Evolutionary conservation across 2,329 filamentous ascomycete genomes (phyloP), one percentile per base, ranked within the genome.

Genomic region (Sporothrix brunneoviolacea): DNA sequence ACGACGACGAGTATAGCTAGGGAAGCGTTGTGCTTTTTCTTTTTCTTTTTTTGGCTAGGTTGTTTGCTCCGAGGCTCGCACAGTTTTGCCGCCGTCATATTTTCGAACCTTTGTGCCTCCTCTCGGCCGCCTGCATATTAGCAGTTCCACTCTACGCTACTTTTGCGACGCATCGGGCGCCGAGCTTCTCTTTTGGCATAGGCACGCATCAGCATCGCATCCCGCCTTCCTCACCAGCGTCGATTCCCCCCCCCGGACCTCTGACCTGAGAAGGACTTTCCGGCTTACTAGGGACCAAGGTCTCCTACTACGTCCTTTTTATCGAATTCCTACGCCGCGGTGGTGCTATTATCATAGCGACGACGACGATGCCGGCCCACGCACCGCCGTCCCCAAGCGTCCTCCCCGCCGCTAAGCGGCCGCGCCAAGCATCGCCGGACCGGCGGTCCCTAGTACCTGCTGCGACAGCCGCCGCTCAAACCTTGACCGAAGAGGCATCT

Each of bases 371-470:
- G 75, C 70, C 70, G 58, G 67, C 66, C 37, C 68, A 68, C 58
- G 69, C 70, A 52, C 73, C 77, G 61, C 70, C 73, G 52, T 75
- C 75, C 52, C 72, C 74, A 58, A 68, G 66, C 58, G 64, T 70
- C 38, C 71, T 79, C 58, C 76, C 77, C 38, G 67, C 70, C 59
- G 67, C 70, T 59, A 83, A 83, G 66, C 79, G 80, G 58, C 70
- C 73, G 55, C 75, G 79, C 55, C 76, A 74, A 59, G 70, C 69
- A 37, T 79, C 78, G 18, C 73, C 76, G 22, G 71, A 72, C 54
- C 70, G 65, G 48, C 65, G 64, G 40, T 72, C 70, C 27, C 70
- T 70, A 2, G 58, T 62, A n/a, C 71, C 70, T 19, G 65, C 68
- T 2, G 28, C 37, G 8, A 35, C 40, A 5, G 21, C 38, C 4